These are phyloP conservation scores for Leishmania guyanensis DNA, from an alignment of 208 protist species.

Conservation along the genomic window DNA sequence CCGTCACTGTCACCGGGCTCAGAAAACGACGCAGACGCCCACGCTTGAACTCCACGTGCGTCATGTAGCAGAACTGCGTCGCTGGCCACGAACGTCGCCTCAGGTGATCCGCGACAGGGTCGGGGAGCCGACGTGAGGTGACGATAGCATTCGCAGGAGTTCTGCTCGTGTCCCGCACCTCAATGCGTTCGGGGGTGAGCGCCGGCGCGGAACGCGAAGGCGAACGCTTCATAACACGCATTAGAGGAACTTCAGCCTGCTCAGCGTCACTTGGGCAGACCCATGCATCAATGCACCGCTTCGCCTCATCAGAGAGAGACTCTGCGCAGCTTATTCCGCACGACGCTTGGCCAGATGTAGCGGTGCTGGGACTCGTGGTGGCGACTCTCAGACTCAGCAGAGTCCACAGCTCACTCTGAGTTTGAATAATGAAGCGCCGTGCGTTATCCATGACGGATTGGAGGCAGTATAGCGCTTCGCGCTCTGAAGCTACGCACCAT, in stretches of 20 bases:
- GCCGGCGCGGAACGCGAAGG: neutral
- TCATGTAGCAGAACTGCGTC: constrained; percentile 45
- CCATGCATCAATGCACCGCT: neutral
- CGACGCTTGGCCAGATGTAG: neutral
- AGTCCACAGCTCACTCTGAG: constrained; percentile 2
- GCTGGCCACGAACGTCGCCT: constrained; percentile 31
- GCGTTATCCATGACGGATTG: constrained; percentile 17
- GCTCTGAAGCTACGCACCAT: neutral
- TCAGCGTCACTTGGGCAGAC: neutral
- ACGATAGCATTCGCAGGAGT: neutral
- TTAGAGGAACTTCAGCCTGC: neutral
- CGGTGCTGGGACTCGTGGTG: neutral
- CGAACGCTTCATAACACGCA: neutral
- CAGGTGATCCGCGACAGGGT: neutral
- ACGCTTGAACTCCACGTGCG: constrained; percentile 85
- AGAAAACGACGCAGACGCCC: constrained; percentile 58
- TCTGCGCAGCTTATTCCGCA: constrained; percentile 17
- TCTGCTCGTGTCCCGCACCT: neutral
- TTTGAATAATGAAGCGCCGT: constrained; percentile 4
- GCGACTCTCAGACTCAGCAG: neutral
- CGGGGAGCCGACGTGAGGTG: neutral
- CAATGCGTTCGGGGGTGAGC: neutral
- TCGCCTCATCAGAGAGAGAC: constrained; percentile 6
- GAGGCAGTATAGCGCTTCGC: constrained; percentile 1
- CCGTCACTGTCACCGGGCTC: constrained; percentile 25